Percentiles rank a stretch among this genome's conserved stretches.
phyloP scores from a whole-genome alignment of 2,329 filamentous ascomycete genomes.

The Beauveria asiatica region DNA sequence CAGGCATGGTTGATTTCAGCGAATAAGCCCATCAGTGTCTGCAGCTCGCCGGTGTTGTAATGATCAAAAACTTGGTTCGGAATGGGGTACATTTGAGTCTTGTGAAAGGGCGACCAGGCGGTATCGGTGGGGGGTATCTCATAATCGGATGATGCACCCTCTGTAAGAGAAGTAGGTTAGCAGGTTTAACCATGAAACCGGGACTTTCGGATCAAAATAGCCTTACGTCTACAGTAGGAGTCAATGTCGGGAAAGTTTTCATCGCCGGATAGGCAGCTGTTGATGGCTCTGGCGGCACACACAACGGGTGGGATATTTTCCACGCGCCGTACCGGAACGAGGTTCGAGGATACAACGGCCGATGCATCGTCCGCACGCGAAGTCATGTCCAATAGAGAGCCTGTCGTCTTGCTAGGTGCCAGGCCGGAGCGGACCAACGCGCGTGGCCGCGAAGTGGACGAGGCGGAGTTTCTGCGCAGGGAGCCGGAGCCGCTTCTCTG shows the following conservation, averaged over 20 bases:
- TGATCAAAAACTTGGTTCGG: slow-evolving; percentile 89
- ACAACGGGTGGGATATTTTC: slow-evolving; percentile 57
- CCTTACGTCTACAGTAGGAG: slow-evolving; percentile 78
- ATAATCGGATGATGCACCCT: slow-evolving; percentile 87
- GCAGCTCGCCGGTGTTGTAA: slow-evolving; percentile 78
- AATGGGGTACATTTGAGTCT: slow-evolving; percentile 77
- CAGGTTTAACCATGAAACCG: background rate
- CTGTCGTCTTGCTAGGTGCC: background rate
- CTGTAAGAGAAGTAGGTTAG: slow-evolving; percentile 37
- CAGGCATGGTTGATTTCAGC: slow-evolving; percentile 92
- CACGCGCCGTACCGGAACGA: slow-evolving; percentile 35
- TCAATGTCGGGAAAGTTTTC: slow-evolving; percentile 82
- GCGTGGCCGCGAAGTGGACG: slow-evolving; percentile 6
- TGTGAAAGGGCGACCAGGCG: slow-evolving; percentile 85
- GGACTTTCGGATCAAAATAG: background rate
- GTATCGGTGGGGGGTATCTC: slow-evolving; percentile 60
- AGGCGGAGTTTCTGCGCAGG: slow-evolving; percentile 1
- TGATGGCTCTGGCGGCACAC: slow-evolving; percentile 76
- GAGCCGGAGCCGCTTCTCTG: background rate
- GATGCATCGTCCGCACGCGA: slow-evolving; percentile 11
- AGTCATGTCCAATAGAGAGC: slow-evolving; percentile 2
- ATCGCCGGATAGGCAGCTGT: slow-evolving; percentile 67
- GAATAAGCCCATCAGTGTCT: slow-evolving; percentile 92
- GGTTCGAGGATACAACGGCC: slow-evolving; percentile 23
- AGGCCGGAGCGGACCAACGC: slow-evolving; percentile 4